Percentiles rank a stretch among this genome's conserved stretches.
These are phyloP conservation scores for Diphasiastrum complanatum DNA, from an alignment of 83 land plant genomes.

Conservation along the genomic window DNA sequence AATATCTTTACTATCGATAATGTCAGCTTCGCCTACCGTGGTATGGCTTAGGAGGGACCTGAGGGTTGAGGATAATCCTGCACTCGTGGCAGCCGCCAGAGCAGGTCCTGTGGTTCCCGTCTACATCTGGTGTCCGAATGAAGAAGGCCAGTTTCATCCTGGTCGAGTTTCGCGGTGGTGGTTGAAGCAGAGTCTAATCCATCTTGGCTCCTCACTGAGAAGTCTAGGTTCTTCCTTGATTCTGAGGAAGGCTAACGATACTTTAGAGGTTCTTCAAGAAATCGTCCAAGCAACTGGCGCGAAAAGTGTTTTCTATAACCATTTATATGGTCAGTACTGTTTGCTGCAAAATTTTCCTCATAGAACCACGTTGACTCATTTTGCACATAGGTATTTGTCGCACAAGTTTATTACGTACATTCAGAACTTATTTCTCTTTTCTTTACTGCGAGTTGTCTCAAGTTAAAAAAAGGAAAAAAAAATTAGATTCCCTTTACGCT, in stretches of 20 bases:
- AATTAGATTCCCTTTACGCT: no score
- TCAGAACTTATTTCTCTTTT: neutral
- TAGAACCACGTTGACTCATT: neutral
- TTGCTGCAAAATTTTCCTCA: no score
- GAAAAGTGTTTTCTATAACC: slow-evolving; percentile 58
- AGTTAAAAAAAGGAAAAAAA: no score
- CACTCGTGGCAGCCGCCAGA: slow-evolving; percentile 58
- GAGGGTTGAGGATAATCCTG: slow-evolving; percentile 78
- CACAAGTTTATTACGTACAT: no score
- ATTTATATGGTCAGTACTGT: slow-evolving; percentile 74
- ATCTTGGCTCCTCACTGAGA: slow-evolving; percentile 45
- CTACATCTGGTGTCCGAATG: slow-evolving; percentile 74
- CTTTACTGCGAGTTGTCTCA: no score
- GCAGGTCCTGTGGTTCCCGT: slow-evolving; percentile 56
- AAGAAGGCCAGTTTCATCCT: slow-evolving; percentile 70
- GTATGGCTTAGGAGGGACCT: slow-evolving; percentile 87
- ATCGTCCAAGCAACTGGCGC: slow-evolving; percentile 46
- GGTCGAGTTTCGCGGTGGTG: slow-evolving; percentile 91
- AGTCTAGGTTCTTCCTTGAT: slow-evolving; percentile 58
- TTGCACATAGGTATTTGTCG: no score
- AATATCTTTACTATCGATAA: neutral
- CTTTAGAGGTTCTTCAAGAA: slow-evolving; percentile 46
- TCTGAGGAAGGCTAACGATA: slow-evolving; percentile 34
- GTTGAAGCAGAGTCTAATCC: slow-evolving; percentile 65
- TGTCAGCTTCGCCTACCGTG: slow-evolving; percentile 22